phyloP scores from a whole-genome alignment of 2,329 filamentous ascomycete genomes.

The Xylariales sp. region DNA sequence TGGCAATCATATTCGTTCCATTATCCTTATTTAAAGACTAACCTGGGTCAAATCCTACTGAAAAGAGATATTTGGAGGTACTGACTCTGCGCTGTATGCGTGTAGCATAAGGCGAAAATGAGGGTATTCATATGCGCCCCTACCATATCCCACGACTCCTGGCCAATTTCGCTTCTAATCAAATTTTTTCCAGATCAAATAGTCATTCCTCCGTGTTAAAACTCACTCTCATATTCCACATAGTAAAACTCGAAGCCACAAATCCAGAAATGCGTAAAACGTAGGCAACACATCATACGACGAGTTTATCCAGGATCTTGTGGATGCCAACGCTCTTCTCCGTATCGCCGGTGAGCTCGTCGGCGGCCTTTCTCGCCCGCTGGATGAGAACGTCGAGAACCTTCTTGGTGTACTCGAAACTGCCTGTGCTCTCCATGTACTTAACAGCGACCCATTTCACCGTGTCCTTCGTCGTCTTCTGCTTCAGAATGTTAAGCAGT shows the following conservation, averaged over 20 bases:
- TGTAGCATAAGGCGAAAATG: constrained; percentile 5
- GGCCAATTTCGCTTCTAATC: not conserved
- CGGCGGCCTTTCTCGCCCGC: constrained; percentile 71
- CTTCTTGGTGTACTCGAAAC: constrained; percentile 84
- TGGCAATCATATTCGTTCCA: not conserved
- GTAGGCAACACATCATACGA: constrained; percentile 37
- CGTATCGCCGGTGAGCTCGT: constrained; percentile 71
- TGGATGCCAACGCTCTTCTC: constrained; percentile 69
- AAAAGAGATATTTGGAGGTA: not conserved
- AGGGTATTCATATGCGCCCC: constrained; percentile 9
- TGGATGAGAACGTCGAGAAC: constrained; percentile 73
- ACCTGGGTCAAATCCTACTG: not conserved
- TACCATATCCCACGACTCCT: not conserved
- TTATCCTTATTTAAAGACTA: constrained; percentile 1
- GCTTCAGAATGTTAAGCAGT: constrained; percentile 90
- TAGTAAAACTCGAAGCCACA: not conserved
- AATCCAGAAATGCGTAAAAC: not conserved
- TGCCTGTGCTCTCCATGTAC: constrained; percentile 91
- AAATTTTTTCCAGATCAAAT: no score
- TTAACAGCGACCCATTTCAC: constrained; percentile 91
- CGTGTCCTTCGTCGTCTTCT: constrained; percentile 86
- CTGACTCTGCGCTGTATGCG: not conserved
- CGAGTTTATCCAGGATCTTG: constrained; percentile 76
- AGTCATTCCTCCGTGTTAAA: not conserved
- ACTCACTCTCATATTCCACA: not conserved